phyloP scores from a whole-genome alignment of 2,329 filamentous ascomycete genomes.

The Lecanosticta acicola region DNA sequence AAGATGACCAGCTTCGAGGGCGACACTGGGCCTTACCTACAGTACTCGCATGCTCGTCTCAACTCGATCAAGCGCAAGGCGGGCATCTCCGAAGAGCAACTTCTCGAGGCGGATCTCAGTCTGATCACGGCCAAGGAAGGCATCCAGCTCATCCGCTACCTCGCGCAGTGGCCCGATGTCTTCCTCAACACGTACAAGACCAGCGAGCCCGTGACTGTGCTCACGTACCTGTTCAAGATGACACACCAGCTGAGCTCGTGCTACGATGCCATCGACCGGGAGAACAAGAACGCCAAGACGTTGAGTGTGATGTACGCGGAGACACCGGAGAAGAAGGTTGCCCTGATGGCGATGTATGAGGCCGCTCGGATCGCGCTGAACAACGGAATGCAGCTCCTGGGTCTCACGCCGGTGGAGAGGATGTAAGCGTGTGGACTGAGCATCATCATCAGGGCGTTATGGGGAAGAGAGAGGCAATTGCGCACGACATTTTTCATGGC shows the following conservation, averaged over 20 bases:
- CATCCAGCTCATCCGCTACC: conserved; percentile 64
- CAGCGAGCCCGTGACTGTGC: conserved; percentile 64
- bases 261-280: conserved; percentile 58
- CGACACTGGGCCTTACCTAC: conserved; percentile 78
- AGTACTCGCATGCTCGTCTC: conserved; percentile 74
- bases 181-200: conserved; percentile 80
- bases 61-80: conserved; percentile 56
- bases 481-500: background rate
- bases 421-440: conserved; percentile 23
- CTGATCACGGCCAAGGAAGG: conserved; percentile 69
- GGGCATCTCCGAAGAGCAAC: conserved; percentile 47
- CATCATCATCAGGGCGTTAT: background rate
- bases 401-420: conserved; percentile 70
- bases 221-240: conserved; percentile 79
- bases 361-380: conserved; percentile 67
- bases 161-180: conserved; percentile 82
- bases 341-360: conserved; percentile 73
- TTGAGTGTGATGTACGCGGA: conserved; percentile 78
- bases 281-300: conserved; percentile 33
- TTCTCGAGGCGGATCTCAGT: conserved; percentile 59
- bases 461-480: background rate
- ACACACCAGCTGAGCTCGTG: conserved; percentile 72
- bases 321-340: conserved; percentile 58
- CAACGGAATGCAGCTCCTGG: conserved; percentile 79
- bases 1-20: conserved; percentile 80